Evolutionary conservation across 2,329 filamentous ascomycete species (phyloP).

Genomic region (Geosmithia putterillii): DNA sequence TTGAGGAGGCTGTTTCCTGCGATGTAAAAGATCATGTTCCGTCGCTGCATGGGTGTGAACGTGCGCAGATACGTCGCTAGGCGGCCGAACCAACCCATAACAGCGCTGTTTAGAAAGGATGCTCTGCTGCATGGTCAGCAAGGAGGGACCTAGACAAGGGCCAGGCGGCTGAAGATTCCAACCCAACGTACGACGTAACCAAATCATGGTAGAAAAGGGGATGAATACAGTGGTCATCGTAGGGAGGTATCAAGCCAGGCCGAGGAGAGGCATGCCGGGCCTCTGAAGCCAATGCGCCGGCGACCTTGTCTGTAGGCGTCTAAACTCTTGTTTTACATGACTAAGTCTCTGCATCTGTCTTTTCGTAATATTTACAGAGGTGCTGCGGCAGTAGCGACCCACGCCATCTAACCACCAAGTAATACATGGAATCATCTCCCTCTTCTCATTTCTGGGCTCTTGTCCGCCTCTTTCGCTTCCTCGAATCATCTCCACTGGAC

Average conservation of each 20-base stretch:
- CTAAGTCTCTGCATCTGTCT: no score
- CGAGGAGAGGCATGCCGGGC: background rate
- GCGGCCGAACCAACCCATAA: background rate
- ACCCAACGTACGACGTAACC: background rate
- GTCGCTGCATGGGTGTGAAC: conserved; percentile 22
- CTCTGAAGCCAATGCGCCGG: background rate
- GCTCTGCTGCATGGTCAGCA: background rate
- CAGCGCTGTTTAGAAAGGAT: background rate
- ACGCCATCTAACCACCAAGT: no score
- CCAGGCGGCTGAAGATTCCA: background rate
- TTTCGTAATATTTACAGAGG: no score
- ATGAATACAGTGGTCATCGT: background rate
- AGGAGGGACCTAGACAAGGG: background rate
- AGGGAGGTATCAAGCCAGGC: background rate
- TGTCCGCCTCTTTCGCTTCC: conserved; percentile 7
- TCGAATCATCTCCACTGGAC: conserved; percentile 1
- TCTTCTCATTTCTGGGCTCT: background rate
- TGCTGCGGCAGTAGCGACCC: no score
- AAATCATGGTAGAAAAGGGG: background rate
- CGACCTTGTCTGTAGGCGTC: no score
- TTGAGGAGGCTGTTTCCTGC: conserved; percentile 38
- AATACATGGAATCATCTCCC: background rate
- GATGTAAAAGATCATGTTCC: conserved; percentile 33
- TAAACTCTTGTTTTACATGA: background rate
- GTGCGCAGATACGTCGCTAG: conserved; percentile 1